phyloP scores from a whole-genome alignment of 2,329 filamentous ascomycete species.

The Clonostachys solani region DNA sequence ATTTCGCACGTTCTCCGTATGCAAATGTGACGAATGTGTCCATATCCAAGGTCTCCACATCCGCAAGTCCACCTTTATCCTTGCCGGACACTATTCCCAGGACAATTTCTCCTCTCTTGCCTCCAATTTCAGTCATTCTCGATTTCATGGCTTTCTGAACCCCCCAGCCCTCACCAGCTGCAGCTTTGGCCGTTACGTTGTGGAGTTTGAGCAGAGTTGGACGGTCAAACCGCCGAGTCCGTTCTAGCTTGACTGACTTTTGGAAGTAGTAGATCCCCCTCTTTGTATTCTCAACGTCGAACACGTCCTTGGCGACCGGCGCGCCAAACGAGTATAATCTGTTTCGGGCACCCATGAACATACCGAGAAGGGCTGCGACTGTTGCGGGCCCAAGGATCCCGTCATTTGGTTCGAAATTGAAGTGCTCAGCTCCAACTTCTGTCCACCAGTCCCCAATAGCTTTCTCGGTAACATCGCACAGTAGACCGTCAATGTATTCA shows the following conservation, averaged over 20 bases:
- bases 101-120: conserved; percentile 90
- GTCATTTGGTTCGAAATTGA: conserved; percentile 88
- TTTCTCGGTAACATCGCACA: conserved; percentile 90
- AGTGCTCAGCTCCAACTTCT: conserved; percentile 86
- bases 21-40: conserved; percentile 76
- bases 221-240: conserved; percentile 75
- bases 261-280: conserved; percentile 85
- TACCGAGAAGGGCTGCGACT: conserved; percentile 80
- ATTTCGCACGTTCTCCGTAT: conserved; percentile 80
- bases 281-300: conserved; percentile 79
- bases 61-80: conserved; percentile 85
- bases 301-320: conserved; percentile 84
- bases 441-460: conserved; percentile 96
- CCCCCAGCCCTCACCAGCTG: conserved; percentile 84
- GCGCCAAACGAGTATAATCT: conserved; percentile 80
- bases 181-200: conserved; percentile 81
- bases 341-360: conserved; percentile 86
- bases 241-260: conserved; percentile 77
- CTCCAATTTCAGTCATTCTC: conserved; percentile 87
- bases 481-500: conserved; percentile 84
- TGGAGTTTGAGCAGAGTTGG: conserved; percentile 80
- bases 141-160: conserved; percentile 94
- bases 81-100: conserved; percentile 88
- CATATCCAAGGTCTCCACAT: conserved; percentile 88
- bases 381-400: conserved; percentile 90